Conservation (phyloP, 257 asterid species). For the Capsicum chinense region DNA sequence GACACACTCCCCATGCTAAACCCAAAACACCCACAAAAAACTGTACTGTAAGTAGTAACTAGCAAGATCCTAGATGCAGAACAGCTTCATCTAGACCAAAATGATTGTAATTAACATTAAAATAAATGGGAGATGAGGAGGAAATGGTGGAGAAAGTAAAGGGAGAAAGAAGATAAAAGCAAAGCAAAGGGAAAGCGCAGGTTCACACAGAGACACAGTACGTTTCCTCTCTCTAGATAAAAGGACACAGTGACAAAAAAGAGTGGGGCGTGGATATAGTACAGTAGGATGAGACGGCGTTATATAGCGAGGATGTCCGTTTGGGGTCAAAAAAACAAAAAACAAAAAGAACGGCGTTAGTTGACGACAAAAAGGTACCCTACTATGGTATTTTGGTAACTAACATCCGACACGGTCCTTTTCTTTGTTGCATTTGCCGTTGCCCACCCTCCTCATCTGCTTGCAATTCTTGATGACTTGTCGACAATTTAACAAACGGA, state of each 20-base stretch:
- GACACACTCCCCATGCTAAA: constrained; percentile 69
- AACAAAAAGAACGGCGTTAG: neutral
- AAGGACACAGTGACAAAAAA: neutral
- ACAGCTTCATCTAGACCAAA: neutral
- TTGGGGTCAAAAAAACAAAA: neutral
- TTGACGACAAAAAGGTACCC: constrained; percentile 23
- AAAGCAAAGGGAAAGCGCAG: constrained; percentile 47
- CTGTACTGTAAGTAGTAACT: neutral
- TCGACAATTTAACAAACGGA: neutral
- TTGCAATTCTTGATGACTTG: neutral
- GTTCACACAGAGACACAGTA: constrained; percentile 19
- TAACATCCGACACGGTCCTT: constrained; percentile 17
- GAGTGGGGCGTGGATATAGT: neutral
- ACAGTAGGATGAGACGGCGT: constrained; percentile 23
- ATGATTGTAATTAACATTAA: neutral
- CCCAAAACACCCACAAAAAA: neutral
- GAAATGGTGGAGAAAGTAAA: constrained; percentile 44
- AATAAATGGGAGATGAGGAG: neutral
- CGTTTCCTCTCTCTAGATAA: neutral
- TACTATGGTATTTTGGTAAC: neutral
- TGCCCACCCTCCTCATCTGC: constrained; percentile 12
- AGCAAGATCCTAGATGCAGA: constrained; percentile 19
- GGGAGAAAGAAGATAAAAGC: constrained; percentile 47
- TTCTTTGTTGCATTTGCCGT: constrained; percentile 23
- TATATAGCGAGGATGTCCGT: neutral